Conservation (phyloP, 73 alveolate genomes). For the Blepharisma stoltei region DNA sequence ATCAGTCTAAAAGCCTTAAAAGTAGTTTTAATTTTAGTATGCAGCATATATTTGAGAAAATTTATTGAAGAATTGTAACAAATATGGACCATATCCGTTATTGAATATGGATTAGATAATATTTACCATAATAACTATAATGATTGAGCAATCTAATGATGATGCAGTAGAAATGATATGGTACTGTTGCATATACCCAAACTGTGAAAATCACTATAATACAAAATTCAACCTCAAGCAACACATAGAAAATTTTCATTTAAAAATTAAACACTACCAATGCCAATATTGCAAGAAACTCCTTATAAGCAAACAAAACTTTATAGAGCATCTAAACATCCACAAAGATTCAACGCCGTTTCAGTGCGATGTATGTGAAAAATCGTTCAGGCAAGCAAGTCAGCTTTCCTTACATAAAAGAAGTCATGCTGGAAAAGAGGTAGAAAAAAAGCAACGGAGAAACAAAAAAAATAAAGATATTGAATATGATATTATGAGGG, state of each 20-base stretch:
- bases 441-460: too few species aligned
- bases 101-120: too few species aligned
- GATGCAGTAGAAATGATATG: too few species aligned
- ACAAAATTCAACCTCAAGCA: constrained; percentile 27
- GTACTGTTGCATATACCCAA: constrained; percentile 14
- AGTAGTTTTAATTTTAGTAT: too few species aligned
- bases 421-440: background rate
- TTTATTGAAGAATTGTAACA: too few species aligned
- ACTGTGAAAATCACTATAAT: constrained; percentile 32
- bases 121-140: too few species aligned
- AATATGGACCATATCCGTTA: too few species aligned
- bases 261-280: background rate
- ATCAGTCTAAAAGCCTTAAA: too few species aligned
- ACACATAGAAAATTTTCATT: constrained; percentile 2
- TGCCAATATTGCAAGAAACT: background rate
- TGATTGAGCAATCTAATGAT: too few species aligned
- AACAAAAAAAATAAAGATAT: too few species aligned
- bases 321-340: constrained; percentile 13
- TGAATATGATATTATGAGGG: too few species aligned
- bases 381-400: constrained; percentile 29
- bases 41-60: too few species aligned
- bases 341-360: background rate
- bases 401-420: background rate
- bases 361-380: constrained; percentile 19
- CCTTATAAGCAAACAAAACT: background rate